Conservation (phyloP, 2,329 filamentous ascomycete species). For the Emydomyces testavorans region DNA sequence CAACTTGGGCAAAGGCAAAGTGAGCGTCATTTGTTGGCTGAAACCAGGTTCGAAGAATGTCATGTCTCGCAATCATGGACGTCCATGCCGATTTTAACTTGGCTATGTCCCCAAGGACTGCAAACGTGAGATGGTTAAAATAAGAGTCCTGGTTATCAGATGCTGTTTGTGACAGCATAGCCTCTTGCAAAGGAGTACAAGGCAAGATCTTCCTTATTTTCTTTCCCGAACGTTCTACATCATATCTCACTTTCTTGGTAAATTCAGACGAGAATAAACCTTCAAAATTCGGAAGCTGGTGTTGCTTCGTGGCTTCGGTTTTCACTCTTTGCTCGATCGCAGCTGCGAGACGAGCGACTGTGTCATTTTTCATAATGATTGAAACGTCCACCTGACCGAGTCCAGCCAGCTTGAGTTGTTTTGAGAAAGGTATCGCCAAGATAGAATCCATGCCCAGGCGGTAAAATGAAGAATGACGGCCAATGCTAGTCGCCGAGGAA, state of each 20-base stretch:
- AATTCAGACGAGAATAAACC: slow-evolving; percentile 22
- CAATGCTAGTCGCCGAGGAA: slow-evolving; percentile 39
- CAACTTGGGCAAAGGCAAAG: slow-evolving; percentile 60
- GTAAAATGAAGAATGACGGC: slow-evolving; percentile 59
- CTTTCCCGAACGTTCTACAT: slow-evolving; percentile 26
- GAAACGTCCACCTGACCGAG: slow-evolving; percentile 51
- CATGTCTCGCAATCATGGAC: slow-evolving; percentile 53
- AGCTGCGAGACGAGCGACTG: slow-evolving; percentile 46
- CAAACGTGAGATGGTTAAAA: slow-evolving; percentile 59
- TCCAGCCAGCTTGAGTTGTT: slow-evolving; percentile 40
- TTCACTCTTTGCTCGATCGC: neutral
- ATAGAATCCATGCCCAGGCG: slow-evolving; percentile 75
- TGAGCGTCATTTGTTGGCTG: slow-evolving; percentile 48
- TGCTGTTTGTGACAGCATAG: slow-evolving; percentile 58
- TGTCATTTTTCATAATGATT: slow-evolving; percentile 55
- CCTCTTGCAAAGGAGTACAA: slow-evolving; percentile 78
- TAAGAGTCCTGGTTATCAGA: slow-evolving; percentile 46
- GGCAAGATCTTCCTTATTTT: slow-evolving; percentile 52
- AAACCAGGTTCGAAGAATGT: slow-evolving; percentile 69
- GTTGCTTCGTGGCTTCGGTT: neutral
- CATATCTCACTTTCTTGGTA: slow-evolving; percentile 22
- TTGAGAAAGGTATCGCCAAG: slow-evolving; percentile 61
- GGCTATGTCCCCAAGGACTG: slow-evolving; percentile 41
- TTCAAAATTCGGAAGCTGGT: slow-evolving; percentile 5
- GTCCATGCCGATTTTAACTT: slow-evolving; percentile 52